phyloP scores from a whole-genome alignment of 2,329 filamentous ascomycete genomes.

The Camillea tinctor region DNA sequence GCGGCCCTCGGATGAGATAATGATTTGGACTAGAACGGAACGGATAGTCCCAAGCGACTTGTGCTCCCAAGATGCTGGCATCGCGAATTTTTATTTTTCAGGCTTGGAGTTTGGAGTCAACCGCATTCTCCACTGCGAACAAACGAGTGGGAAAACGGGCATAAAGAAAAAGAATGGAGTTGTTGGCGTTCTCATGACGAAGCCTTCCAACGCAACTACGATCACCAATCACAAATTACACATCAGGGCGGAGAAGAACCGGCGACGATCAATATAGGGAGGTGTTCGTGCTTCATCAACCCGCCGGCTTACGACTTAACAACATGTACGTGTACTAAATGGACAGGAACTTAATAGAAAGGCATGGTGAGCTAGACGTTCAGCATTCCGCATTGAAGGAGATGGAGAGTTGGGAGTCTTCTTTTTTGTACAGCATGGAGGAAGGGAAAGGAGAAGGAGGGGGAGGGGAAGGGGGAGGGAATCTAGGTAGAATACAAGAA shows the following conservation, averaged over 20 bases:
- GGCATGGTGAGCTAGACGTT: background rate
- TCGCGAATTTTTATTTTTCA: background rate
- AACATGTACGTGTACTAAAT: background rate
- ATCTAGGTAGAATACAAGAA: background rate
- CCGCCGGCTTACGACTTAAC: background rate
- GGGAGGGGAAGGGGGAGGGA: too few species aligned
- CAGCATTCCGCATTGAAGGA: background rate
- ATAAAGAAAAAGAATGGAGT: background rate
- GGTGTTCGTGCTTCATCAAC: background rate
- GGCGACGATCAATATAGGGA: background rate
- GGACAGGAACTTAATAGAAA: background rate
- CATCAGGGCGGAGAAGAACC: background rate
- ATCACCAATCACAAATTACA: background rate
- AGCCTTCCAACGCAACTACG: background rate
- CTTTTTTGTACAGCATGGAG: background rate
- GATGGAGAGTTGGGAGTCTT: background rate
- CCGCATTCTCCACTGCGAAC: background rate
- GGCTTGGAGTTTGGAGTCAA: background rate
- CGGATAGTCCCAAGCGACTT: background rate
- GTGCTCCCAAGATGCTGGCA: background rate
- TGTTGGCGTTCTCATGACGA: background rate
- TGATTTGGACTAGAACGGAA: background rate
- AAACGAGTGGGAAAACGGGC: background rate
- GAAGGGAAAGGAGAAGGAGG: background rate
- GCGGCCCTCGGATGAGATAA: slow-evolving; percentile 43